Percentiles rank a stretch among this genome's conserved stretches.
These are phyloP conservation scores for Tetrahymena borealis DNA, from an alignment of 73 alveolate genomes.

Conservation along the genomic window DNA sequence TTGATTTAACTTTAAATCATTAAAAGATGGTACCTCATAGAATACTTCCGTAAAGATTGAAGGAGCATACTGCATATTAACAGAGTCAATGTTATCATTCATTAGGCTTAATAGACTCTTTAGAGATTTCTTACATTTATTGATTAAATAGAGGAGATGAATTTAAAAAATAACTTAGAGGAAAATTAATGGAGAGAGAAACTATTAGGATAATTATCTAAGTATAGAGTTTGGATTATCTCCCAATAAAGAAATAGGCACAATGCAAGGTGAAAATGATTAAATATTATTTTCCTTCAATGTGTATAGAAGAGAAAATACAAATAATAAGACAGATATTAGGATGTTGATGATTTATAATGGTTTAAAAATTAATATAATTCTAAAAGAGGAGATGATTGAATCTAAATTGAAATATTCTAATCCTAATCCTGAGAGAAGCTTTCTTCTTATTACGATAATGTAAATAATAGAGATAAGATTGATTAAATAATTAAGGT, in stretches of 20 bases:
- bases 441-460: background rate
- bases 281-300: background rate
- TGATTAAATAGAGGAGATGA: background rate
- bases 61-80: background rate
- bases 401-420: background rate
- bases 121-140: background rate
- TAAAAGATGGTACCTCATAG: background rate
- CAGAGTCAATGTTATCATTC: background rate
- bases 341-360: background rate
- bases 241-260: background rate
- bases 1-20: background rate
- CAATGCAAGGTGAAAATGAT: background rate
- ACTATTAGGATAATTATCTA: background rate
- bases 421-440: background rate
- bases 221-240: background rate
- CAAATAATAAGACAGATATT: background rate
- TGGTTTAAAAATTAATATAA: background rate
- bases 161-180: background rate
- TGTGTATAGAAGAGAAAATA: background rate
- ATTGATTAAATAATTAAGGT: background rate
- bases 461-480: background rate
- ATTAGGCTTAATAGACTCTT: background rate
- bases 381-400: background rate
- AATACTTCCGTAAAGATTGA: background rate
- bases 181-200: background rate